These are phyloP conservation scores for Teratosphaeria zuluensis DNA, from an alignment of 2,329 filamentous ascomycete genomes.

Conservation along the genomic window DNA sequence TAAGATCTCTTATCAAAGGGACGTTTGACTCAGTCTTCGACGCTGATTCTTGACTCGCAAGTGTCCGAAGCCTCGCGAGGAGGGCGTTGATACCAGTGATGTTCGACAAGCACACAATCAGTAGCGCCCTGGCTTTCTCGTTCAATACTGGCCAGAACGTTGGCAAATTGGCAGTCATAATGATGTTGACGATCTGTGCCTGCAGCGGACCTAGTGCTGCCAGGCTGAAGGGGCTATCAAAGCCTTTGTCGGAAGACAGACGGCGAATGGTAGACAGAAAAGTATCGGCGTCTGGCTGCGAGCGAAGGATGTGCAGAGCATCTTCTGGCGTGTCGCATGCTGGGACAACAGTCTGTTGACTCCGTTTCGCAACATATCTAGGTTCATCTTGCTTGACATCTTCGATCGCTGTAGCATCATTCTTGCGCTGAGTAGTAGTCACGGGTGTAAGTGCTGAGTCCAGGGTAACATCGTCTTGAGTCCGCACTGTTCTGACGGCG, in stretches of 20 bases:
- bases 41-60: neutral
- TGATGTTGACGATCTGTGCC: constrained; percentile 63
- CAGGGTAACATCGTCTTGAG: neutral
- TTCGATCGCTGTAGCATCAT: neutral
- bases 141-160: constrained; percentile 69
- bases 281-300: constrained; percentile 28
- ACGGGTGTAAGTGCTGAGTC: neutral
- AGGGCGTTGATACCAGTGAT: constrained; percentile 71
- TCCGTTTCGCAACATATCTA: neutral
- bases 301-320: constrained; percentile 29
- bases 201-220: constrained; percentile 54
- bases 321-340: constrained; percentile 10
- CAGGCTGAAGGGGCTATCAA: constrained; percentile 43
- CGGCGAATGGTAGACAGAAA: constrained; percentile 17
- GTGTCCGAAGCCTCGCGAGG: constrained; percentile 52
- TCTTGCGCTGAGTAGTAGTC: neutral
- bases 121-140: constrained; percentile 33
- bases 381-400: neutral
- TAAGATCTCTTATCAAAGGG: constrained; percentile 23
- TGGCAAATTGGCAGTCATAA: constrained; percentile 66
- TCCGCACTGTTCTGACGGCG: constrained; percentile 34
- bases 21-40: neutral
- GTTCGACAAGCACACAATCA: constrained; percentile 60
- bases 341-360: neutral
- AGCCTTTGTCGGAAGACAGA: constrained; percentile 1